Evolutionary conservation across 176 grass and related monocot genomes (phyloP).

Genomic region (Tuctoria greenei): DNA sequence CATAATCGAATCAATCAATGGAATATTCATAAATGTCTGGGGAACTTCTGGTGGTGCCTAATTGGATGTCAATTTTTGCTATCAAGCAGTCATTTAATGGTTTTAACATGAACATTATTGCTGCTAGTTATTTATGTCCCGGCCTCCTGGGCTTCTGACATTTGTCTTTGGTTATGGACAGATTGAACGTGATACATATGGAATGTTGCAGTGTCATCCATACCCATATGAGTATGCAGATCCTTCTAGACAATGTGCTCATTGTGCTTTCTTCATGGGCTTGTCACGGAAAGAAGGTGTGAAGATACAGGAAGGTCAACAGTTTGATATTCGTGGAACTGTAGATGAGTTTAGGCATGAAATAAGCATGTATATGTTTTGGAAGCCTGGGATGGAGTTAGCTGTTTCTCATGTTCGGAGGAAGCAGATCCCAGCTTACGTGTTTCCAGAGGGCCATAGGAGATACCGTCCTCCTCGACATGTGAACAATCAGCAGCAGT

Average conservation of each 20-base stretch:
- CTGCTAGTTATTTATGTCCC: background rate
- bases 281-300: conserved; percentile 90
- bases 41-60: background rate
- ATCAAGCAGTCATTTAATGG: background rate
- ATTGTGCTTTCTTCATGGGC: conserved; percentile 98
- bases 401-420: conserved; percentile 93
- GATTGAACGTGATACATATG: conserved; percentile 95
- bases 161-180: conserved; percentile 33
- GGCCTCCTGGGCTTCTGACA: background rate
- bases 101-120: background rate
- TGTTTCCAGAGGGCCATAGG: conserved; percentile 87
- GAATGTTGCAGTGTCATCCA: conserved; percentile 92
- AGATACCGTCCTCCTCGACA: conserved; percentile 51
- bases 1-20: background rate
- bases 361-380: conserved; percentile 81
- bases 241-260: conserved; percentile 64
- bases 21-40: background rate
- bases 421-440: conserved; percentile 82
- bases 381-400: conserved; percentile 94
- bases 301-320: conserved; percentile 88
- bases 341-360: conserved; percentile 89
- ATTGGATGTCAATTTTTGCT: background rate
- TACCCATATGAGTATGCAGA: conserved; percentile 88
- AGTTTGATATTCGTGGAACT: conserved; percentile 95
- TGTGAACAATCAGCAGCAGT: conserved; percentile 46